Evolutionary conservation across 2,329 filamentous ascomycete species (phyloP).

Genomic region (Cercospora sojina): DNA sequence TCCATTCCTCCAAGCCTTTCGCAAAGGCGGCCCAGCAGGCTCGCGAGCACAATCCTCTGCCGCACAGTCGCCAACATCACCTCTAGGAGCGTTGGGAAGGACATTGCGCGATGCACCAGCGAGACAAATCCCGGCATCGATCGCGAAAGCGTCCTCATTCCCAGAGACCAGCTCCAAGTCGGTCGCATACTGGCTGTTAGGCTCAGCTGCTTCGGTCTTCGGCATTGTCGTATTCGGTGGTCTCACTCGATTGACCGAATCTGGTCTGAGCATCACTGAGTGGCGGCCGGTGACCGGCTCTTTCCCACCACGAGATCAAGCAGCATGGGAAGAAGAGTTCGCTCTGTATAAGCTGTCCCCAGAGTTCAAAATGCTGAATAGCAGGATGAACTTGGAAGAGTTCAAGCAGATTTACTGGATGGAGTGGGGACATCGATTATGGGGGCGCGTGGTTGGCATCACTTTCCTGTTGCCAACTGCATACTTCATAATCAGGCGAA

Average conservation of each 20-base stretch:
- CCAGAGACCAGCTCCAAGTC: slow-evolving; percentile 60
- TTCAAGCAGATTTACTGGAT: slow-evolving; percentile 99
- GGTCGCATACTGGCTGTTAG: slow-evolving; percentile 90
- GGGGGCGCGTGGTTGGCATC: slow-evolving; percentile 88
- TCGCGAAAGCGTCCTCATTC: slow-evolving; percentile 25
- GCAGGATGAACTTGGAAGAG: slow-evolving; percentile 85
- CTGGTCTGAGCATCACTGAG: slow-evolving; percentile 96
- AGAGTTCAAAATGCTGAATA: slow-evolving; percentile 89
- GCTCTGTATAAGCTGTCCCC: slow-evolving; percentile 87
- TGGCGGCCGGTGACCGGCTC: slow-evolving; percentile 96
- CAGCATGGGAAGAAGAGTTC: slow-evolving; percentile 91
- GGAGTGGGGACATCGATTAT: slow-evolving; percentile 96
- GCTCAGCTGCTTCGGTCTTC: slow-evolving; percentile 88
- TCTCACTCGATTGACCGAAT: slow-evolving; percentile 90
- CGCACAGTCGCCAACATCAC: slow-evolving; percentile 28
- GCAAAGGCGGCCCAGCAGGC: slow-evolving; percentile 27
- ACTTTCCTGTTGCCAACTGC: slow-evolving; percentile 83
- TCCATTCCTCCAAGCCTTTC: slow-evolving; percentile 39
- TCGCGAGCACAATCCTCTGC: slow-evolving; percentile 27
- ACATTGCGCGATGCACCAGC: slow-evolving; percentile 26
- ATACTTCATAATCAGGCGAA: slow-evolving; percentile 80
- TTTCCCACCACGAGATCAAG: slow-evolving; percentile 72
- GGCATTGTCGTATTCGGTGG: slow-evolving; percentile 96
- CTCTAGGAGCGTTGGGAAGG: slow-evolving; percentile 36
- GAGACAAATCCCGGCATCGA: slow-evolving; percentile 1